A percentile compares a stretch with the other conserved stretches of the same genome.
Conservation (phyloP, 345 rosid species). For the Brassica rapa region DNA sequence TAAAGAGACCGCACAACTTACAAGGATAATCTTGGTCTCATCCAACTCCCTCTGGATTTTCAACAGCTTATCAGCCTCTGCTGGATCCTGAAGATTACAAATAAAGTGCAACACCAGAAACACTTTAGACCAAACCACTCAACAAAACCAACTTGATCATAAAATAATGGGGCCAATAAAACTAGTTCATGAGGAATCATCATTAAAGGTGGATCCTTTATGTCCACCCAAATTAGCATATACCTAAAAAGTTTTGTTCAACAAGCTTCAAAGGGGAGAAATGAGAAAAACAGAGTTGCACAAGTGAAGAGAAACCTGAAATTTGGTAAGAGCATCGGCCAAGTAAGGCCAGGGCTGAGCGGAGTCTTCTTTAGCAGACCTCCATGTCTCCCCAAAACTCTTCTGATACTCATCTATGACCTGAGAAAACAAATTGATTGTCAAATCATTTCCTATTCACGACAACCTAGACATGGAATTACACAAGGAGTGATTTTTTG, state of each 20-base stretch:
- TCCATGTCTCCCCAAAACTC: slow-evolving; percentile 91
- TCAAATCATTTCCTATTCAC: background rate
- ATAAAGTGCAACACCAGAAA: slow-evolving; percentile 6
- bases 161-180: background rate
- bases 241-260: background rate
- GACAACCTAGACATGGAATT: background rate
- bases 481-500: background rate
- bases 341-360: slow-evolving; percentile 81
- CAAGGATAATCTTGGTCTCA: slow-evolving; percentile 96
- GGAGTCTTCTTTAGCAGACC: slow-evolving; percentile 59
- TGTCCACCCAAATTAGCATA: slow-evolving; percentile 9
- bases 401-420: slow-evolving; percentile 90
- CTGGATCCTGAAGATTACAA: slow-evolving; percentile 74
- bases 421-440: slow-evolving; percentile 41
- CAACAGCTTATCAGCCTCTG: slow-evolving; percentile 94
- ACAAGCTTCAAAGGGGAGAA: background rate
- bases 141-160: background rate
- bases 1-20: slow-evolving; percentile 44
- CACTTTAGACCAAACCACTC: background rate
- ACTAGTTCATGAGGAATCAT: background rate
- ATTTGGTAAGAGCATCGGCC: slow-evolving; percentile 72
- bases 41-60: slow-evolving; percentile 98
- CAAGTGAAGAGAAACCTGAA: slow-evolving; percentile 57
- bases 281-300: background rate
- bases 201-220: background rate